Conservation (phyloP, 495 filamentous ascomycete genomes). For the Trypethelium eluteriae region DNA sequence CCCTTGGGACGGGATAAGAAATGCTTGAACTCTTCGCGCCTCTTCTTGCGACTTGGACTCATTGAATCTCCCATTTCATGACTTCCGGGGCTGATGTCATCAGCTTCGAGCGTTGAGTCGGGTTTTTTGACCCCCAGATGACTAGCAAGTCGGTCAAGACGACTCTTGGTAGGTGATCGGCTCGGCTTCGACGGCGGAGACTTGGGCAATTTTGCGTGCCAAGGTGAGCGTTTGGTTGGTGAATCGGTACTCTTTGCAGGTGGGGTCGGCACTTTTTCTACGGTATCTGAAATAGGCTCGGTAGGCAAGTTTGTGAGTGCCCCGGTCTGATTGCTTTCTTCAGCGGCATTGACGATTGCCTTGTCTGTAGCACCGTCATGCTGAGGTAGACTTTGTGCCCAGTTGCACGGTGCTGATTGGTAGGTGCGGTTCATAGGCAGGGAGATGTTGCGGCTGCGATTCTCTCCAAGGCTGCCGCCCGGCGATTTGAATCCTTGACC, state of each 20-base stretch:
- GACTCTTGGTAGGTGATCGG: neutral
- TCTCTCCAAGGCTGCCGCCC: constrained; percentile 7
- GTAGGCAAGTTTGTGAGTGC: neutral
- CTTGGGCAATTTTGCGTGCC: constrained; percentile 2
- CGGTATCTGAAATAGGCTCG: neutral
- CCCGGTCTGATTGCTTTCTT: neutral
- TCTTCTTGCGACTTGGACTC: neutral
- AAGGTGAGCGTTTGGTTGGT: neutral
- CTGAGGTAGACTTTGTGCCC: neutral
- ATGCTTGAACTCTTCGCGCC: constrained; percentile 3
- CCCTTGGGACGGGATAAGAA: constrained; percentile 1
- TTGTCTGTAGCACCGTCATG: neutral
- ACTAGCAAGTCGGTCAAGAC: constrained; percentile 3
- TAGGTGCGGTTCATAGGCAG: neutral
- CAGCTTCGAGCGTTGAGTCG: neutral
- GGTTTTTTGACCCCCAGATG: neutral
- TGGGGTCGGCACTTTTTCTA: neutral
- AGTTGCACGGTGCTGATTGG: neutral
- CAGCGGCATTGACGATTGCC: neutral
- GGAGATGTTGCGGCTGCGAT: constrained; percentile 7
- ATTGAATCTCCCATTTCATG: neutral
- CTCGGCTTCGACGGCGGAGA: neutral
- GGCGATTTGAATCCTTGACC: neutral
- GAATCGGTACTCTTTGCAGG: neutral
- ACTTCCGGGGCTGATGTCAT: neutral